Conservation (phyloP, 2,329 filamentous ascomycete species). For the Alternaria hordeiaustralica region DNA sequence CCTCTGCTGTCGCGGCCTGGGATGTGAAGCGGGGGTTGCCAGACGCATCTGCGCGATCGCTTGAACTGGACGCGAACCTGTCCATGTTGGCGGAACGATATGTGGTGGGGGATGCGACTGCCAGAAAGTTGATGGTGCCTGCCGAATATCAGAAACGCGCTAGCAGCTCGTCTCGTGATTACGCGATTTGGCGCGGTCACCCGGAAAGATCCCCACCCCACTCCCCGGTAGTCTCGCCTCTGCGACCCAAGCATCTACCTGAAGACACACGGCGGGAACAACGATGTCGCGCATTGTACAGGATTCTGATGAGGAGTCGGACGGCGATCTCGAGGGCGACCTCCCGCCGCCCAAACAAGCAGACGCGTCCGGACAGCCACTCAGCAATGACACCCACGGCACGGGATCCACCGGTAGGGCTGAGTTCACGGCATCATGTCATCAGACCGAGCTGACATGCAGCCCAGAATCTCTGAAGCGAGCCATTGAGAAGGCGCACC, state of each 20-base stretch:
- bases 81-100: conserved; percentile 29
- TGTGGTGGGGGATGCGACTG: not conserved
- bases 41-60: conserved; percentile 27
- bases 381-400: conserved; percentile 13
- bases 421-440: not conserved
- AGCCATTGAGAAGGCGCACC: conserved; percentile 34
- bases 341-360: conserved; percentile 12
- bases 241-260: not conserved
- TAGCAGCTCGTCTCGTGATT: conserved; percentile 27
- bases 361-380: conserved; percentile 24
- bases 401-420: conserved; percentile 42
- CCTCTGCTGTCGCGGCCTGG: conserved; percentile 77
- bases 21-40: conserved; percentile 70
- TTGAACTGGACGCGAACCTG: conserved; percentile 30
- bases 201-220: conserved; percentile 7
- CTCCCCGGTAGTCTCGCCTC: not conserved
- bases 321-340: conserved; percentile 37
- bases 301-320: conserved; percentile 47
- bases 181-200: conserved; percentile 24
- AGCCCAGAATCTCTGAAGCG: conserved; percentile 31
- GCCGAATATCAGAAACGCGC: conserved; percentile 9
- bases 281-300: conserved; percentile 40
- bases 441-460: not conserved
- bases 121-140: conserved; percentile 3
- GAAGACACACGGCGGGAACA: conserved; percentile 8